Percentiles rank a stretch among this genome's conserved stretches.
These are phyloP conservation scores for Claviceps quebecensis DNA, from an alignment of 2,329 filamentous ascomycete species.

Conservation along the genomic window DNA sequence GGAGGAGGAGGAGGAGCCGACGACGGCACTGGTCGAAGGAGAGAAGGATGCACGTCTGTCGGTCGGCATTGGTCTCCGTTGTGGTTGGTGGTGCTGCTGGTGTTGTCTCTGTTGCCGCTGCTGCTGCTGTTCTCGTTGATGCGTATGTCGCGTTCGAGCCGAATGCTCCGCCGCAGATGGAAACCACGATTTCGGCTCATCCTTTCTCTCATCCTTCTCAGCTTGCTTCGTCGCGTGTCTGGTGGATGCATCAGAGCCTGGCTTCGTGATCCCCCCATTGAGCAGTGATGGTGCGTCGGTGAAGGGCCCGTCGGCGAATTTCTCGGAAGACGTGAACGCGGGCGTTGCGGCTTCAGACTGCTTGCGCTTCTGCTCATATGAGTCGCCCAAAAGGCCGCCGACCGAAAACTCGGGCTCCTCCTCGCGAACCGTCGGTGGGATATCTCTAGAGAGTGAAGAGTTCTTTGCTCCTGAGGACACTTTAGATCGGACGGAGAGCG, in stretches of 20 bases:
- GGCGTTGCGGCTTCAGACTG: slow-evolving; percentile 16
- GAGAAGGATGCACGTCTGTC: slow-evolving; percentile 7
- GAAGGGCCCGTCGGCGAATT: slow-evolving; percentile 27
- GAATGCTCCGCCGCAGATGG: slow-evolving; percentile 24
- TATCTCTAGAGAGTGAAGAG: not conserved
- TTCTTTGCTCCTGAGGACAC: not conserved
- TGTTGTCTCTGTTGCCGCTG: too few relatives aligned
- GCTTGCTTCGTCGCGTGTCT: slow-evolving; percentile 1
- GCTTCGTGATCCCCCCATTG: slow-evolving; percentile 22
- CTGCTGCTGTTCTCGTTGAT: not conserved
- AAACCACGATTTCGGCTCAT: slow-evolving; percentile 20
- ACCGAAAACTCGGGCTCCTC: slow-evolving; percentile 31
- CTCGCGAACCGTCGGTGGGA: not conserved
- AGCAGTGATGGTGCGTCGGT: slow-evolving; percentile 43
- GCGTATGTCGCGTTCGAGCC: slow-evolving; percentile 18
- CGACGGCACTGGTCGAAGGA: not conserved
- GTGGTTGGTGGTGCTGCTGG: not conserved
- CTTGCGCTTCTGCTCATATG: slow-evolving; percentile 32
- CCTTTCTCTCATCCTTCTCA: slow-evolving; percentile 11
- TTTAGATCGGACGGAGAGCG: not conserved
- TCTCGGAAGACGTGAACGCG: slow-evolving; percentile 13
- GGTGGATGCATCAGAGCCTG: slow-evolving; percentile 10
- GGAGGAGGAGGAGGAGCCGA: not conserved
- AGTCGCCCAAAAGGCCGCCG: slow-evolving; percentile 36
- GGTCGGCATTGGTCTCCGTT: slow-evolving; percentile 13